A percentile compares a stretch with the other conserved stretches of the same genome.
phyloP scores from a whole-genome alignment of 768 basidiomycete genomes.

The Termitomyces sp. region DNA sequence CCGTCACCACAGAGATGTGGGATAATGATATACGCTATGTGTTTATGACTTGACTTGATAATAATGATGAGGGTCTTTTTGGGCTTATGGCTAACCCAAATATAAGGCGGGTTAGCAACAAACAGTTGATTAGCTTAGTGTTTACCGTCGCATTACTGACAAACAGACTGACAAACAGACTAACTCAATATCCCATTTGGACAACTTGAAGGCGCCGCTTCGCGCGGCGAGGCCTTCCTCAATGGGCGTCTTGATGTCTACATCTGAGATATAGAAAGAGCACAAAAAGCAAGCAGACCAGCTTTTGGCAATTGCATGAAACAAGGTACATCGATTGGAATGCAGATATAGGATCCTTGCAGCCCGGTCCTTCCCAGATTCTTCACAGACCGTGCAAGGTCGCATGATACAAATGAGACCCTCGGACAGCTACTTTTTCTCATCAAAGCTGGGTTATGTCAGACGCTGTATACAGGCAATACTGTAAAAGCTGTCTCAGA shows the following conservation, averaged over 20 bases:
- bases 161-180: too few relatives aligned
- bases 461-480: conserved; percentile 21
- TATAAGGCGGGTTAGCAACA: too few relatives aligned
- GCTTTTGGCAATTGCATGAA: neutral
- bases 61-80: too few relatives aligned
- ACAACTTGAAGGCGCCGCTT: neutral
- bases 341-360: neutral
- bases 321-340: neutral
- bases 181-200: too few relatives aligned
- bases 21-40: conserved; percentile 49
- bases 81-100: too few relatives aligned
- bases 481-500: conserved; percentile 5
- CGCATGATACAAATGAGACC: neutral
- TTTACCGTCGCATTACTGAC: too few relatives aligned
- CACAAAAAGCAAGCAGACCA: neutral
- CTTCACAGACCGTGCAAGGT: neutral
- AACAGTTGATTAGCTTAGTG: too few relatives aligned
- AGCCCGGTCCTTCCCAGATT: too few relatives aligned
- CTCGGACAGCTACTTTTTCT: neutral
- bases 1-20: conserved; percentile 29
- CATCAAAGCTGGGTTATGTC: conserved; percentile 17
- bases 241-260: neutral
- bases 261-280: neutral
- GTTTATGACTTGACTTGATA: conserved; percentile 50
- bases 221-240: neutral